Evolutionary conservation across 768 basidiomycete genomes (phyloP), one percentile per base, ranked within the genome.

Genomic region (Macrolepiota fuliginosa): DNA sequence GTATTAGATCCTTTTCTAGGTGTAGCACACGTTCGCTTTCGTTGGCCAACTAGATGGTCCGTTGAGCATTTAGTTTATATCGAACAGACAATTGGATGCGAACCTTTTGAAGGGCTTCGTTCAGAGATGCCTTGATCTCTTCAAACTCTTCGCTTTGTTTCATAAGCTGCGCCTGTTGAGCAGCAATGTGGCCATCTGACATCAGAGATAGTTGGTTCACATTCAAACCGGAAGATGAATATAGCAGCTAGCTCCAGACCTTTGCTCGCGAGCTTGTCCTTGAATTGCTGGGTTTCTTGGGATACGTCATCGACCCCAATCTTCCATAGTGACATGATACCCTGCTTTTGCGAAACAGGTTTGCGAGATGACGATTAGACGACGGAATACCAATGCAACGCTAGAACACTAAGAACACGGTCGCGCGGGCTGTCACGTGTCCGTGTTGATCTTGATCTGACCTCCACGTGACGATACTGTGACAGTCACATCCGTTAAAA

Each of bases 21-120:
- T 76, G 73, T 47, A 88, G 69, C 15, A 78, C 82, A 29, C 84
- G 84, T 62, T 81, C 76, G 4, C 83, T 77, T 73, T 90, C 88
- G 58, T 72, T 70, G 47, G 78, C 79, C 54, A 90, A 74, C 89
- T 90, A 62, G 52, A 12, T 9, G 6, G 56, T 25, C 32, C 50
- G 47, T 40, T 40, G 46, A 70, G 40, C 58, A 61, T 22, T 46
- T 29, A 19, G 35, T 42, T n/a, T 3, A 25, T 9, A 39, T 13
- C 24, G 13, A n/a, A 22, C 40, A 40, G 53, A 64, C n/a, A 39
- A 47, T 10, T n/a, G 24, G n/a, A 42, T 22, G 65, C 73, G 24
- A 58, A 82, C 83, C 72, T 81, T 81, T 68, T 81, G 77, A 40
- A 80, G 61, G 7, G 77, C 73, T 25, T 83, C 82, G 56, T 81